Conservation (phyloP, 192 early-diverging fungal genomes). For the Podila epicladia region DNA sequence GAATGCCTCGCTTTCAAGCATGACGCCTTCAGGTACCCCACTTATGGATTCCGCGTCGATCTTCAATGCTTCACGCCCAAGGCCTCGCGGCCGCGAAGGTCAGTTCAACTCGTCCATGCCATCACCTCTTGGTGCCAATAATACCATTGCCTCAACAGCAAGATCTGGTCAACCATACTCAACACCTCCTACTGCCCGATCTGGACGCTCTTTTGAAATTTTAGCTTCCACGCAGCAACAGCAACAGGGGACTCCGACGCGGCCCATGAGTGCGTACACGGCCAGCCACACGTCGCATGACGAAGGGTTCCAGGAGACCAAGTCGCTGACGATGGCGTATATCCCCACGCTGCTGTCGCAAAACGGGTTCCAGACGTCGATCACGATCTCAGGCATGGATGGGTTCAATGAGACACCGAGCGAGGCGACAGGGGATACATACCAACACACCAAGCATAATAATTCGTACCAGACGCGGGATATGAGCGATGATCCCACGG, state of each 20-base stretch:
- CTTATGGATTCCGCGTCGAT: constrained; percentile 20
- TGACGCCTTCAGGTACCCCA: neutral
- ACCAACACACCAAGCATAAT: neutral
- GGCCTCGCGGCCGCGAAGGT: neutral
- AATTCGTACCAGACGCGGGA: neutral
- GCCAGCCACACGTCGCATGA: constrained; percentile 20
- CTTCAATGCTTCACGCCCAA: neutral
- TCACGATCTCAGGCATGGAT: neutral
- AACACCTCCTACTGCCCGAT: too few species aligned
- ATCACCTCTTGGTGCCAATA: too few species aligned
- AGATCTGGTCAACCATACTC: too few species aligned
- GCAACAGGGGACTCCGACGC: neutral
- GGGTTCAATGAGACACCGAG: neutral
- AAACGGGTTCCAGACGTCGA: neutral
- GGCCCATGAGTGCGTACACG: constrained; percentile 30
- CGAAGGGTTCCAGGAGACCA: constrained; percentile 17
- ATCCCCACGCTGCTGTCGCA: neutral
- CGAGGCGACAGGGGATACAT: neutral
- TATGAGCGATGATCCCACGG: neutral
- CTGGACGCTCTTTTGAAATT: too few species aligned
- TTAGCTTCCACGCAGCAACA: constrained; percentile 2
- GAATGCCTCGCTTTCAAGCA: constrained; percentile 2
- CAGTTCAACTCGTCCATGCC: neutral
- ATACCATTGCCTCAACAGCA: too few species aligned
- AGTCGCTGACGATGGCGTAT: constrained; percentile 12